Evolutionary conservation across 1,284 basidiomycete species (phyloP).

Genomic region (Leccinum olivaceoglutinosum): DNA sequence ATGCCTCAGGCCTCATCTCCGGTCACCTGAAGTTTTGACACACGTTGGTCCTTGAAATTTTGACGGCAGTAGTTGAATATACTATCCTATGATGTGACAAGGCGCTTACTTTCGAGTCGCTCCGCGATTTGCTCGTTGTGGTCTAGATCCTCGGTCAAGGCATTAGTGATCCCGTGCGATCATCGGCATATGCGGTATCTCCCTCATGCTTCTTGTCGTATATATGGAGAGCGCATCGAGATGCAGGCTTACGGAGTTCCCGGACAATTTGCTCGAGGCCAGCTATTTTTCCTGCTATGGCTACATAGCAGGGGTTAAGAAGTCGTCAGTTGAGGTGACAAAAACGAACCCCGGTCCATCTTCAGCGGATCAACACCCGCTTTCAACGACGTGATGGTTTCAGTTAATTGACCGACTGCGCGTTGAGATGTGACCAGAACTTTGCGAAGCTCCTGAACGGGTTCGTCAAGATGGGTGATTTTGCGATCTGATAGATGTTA

Average conservation of each 20-base stretch:
- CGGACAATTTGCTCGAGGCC: neutral
- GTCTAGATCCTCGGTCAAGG: no score
- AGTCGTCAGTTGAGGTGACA: neutral
- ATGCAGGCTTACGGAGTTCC: conserved; percentile 1
- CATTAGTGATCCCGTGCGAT: neutral
- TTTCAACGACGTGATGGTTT: neutral
- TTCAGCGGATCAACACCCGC: neutral
- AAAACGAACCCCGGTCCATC: neutral
- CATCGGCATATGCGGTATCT: neutral
- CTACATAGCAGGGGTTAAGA: neutral
- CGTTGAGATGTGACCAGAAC: neutral
- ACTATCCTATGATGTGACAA: neutral
- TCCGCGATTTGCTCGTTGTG: neutral
- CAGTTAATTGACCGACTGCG: neutral
- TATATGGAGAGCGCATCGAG: neutral
- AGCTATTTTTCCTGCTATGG: neutral
- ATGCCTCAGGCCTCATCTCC: neutral
- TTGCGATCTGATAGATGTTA: neutral
- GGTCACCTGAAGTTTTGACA: neutral
- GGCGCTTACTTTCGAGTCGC: neutral
- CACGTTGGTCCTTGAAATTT: neutral
- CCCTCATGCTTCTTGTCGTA: neutral
- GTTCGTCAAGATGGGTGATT: neutral
- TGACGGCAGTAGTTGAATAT: neutral
- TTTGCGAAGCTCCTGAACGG: neutral